These are phyloP conservation scores for Acanthochlamys bracteata DNA, from an alignment of 106 monocot species.

Conservation along the genomic window DNA sequence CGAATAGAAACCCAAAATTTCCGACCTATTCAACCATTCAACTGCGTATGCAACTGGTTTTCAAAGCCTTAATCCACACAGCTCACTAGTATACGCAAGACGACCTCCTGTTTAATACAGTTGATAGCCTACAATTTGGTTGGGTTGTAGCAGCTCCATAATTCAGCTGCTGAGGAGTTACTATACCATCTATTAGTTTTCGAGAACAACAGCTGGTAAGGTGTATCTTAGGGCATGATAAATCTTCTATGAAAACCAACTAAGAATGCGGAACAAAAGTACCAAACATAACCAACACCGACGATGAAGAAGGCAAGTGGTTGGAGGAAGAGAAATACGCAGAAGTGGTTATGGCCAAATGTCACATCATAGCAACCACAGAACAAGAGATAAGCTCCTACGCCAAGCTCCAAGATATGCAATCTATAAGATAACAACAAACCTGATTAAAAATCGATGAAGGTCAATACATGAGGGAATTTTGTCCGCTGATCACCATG, in stretches of 20 bases:
- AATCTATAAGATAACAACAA: conserved; percentile 13
- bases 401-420: conserved; percentile 28
- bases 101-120: not conserved
- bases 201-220: too few relatives aligned
- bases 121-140: not conserved
- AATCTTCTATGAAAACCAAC: not conserved
- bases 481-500: not conserved
- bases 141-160: too few relatives aligned
- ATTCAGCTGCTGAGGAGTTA: too few relatives aligned
- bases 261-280: conserved; percentile 16
- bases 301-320: conserved; percentile 34
- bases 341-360: conserved; percentile 41
- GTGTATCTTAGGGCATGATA: not conserved
- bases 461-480: not conserved
- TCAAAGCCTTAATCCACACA: not conserved
- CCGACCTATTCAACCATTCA: not conserved
- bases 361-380: conserved; percentile 40
- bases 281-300: conserved; percentile 34
- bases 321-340: conserved; percentile 36
- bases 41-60: not conserved
- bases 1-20: conserved; percentile 2
- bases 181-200: too few relatives aligned
- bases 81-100: conserved; percentile 5
- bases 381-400: conserved; percentile 38
- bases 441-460: not conserved